A percentile compares a stretch with the other conserved stretches of the same genome.
phyloP scores from a whole-genome alignment of 2,329 filamentous ascomycete genomes.

The Lasiodiplodia gonubiensis region DNA sequence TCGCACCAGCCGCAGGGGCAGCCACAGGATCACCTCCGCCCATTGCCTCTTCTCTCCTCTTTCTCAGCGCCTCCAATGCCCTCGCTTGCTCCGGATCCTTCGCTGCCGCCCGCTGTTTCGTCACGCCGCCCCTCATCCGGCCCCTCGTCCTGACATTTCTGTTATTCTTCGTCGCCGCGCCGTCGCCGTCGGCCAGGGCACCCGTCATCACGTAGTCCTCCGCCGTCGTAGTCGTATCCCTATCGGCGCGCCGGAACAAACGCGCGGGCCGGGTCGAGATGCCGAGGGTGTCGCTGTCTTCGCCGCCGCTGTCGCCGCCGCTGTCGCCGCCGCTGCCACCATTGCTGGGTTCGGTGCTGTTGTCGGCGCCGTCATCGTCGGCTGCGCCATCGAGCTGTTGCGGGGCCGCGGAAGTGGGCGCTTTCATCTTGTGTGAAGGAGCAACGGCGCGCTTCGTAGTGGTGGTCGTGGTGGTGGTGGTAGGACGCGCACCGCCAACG shows the following conservation, averaged over 20 bases:
- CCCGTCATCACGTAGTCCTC: conserved; percentile 45
- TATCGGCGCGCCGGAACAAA: conserved; percentile 36
- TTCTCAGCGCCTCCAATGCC: conserved; percentile 41
- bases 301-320: conserved; percentile 38
- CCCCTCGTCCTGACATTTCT: neutral
- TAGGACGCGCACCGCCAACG: neutral
- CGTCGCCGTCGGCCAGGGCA: conserved; percentile 38
- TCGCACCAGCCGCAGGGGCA: neutral
- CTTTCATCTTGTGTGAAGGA: neutral
- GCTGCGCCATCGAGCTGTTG: neutral
- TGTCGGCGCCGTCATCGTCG: neutral
- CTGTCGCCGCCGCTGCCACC: neutral
- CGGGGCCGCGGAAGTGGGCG: neutral
- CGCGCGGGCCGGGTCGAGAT: conserved; percentile 27
- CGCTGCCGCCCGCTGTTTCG: conserved; percentile 35
- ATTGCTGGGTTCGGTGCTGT: neutral
- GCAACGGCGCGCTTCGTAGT: neutral
- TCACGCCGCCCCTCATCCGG: conserved; percentile 22
- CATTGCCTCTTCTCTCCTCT: conserved; percentile 40
- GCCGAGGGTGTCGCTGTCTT: conserved; percentile 45
- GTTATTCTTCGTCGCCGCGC: conserved; percentile 15
- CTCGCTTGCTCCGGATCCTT: conserved; percentile 36
- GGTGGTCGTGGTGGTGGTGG: neutral
- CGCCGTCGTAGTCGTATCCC: conserved; percentile 33
- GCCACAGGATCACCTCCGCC: neutral